phyloP scores from a whole-genome alignment of 2,329 filamentous ascomycete genomes.

The Trichophyton simii region DNA sequence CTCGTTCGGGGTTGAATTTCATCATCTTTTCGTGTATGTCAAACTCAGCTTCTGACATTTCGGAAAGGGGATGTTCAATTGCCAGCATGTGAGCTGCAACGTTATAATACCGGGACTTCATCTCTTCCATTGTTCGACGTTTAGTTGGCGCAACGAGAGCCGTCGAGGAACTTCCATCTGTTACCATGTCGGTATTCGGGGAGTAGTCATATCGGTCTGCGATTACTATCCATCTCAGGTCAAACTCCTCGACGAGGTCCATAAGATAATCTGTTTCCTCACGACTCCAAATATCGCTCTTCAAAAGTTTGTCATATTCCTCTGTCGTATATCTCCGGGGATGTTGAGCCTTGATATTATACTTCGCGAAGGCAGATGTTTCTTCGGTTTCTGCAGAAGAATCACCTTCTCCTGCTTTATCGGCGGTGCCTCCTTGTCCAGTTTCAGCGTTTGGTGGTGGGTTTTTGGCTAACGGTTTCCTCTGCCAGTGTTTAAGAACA shows the following conservation, averaged over 20 bases:
- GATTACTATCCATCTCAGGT: constrained; percentile 81
- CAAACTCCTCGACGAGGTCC: constrained; percentile 59
- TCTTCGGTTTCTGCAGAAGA: constrained; percentile 24
- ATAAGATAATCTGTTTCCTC: constrained; percentile 92
- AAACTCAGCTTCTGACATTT: constrained; percentile 80
- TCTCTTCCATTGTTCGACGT: constrained; percentile 67
- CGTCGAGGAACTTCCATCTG: constrained; percentile 27
- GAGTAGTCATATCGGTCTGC: constrained; percentile 78
- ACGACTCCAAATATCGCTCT: constrained; percentile 69
- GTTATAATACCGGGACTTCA: constrained; percentile 84
- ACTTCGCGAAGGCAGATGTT: constrained; percentile 62
- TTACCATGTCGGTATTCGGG: constrained; percentile 18
- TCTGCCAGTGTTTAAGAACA: constrained; percentile 67
- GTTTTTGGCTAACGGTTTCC: constrained; percentile 43
- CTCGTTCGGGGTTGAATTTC: constrained; percentile 71
- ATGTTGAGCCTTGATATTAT: constrained; percentile 66
- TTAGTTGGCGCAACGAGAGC: constrained; percentile 40
- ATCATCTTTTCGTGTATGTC: constrained; percentile 70
- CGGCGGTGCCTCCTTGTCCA: constrained; percentile 20
- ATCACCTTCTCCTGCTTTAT: constrained; percentile 20
- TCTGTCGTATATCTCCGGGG: constrained; percentile 69
- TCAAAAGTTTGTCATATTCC: constrained; percentile 66
- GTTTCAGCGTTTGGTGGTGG: constrained; percentile 26
- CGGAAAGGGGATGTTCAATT: constrained; percentile 63
- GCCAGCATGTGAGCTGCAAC: constrained; percentile 74